Conservation (phyloP, 768 basidiomycete genomes). For the Pisolithus tinctorius region DNA sequence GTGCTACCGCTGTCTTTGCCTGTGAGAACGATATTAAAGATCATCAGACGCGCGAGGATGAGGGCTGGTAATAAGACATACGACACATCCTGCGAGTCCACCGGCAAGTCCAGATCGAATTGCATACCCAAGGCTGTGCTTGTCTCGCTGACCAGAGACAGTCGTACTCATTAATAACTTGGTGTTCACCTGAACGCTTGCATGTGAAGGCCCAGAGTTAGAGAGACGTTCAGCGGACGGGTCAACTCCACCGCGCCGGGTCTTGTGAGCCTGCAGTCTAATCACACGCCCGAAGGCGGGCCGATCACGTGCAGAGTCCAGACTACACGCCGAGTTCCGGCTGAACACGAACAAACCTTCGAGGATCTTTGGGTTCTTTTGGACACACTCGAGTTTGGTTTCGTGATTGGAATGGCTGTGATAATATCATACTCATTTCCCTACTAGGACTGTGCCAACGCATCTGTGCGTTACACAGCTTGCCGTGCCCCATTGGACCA, state of each 20-base stretch:
- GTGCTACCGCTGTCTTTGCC: conserved; percentile 95
- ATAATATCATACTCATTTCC: no score
- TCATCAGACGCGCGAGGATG: neutral
- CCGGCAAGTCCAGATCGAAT: conserved; percentile 86
- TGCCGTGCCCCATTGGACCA: no score
- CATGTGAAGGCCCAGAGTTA: conserved; percentile 2
- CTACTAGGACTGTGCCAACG: no score
- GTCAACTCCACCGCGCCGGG: neutral
- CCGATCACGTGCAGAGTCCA: no score
- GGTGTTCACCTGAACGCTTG: neutral
- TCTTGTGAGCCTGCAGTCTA: neutral
- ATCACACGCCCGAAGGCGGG: no score
- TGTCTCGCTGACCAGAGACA: conserved; percentile 38
- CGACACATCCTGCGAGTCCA: conserved; percentile 89
- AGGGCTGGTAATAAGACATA: conserved; percentile 36
- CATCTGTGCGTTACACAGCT: no score
- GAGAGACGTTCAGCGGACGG: neutral
- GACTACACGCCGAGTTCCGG: no score
- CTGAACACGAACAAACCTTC: no score
- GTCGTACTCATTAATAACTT: conserved; percentile 27
- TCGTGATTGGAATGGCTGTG: no score
- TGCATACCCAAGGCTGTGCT: conserved; percentile 51
- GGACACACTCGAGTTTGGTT: no score
- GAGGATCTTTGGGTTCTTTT: no score
- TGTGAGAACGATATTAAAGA: conserved; percentile 23